Evolutionary conservation across 495 filamentous ascomycete species (phyloP).

Genomic region (Penicillium bovifimosum): DNA sequence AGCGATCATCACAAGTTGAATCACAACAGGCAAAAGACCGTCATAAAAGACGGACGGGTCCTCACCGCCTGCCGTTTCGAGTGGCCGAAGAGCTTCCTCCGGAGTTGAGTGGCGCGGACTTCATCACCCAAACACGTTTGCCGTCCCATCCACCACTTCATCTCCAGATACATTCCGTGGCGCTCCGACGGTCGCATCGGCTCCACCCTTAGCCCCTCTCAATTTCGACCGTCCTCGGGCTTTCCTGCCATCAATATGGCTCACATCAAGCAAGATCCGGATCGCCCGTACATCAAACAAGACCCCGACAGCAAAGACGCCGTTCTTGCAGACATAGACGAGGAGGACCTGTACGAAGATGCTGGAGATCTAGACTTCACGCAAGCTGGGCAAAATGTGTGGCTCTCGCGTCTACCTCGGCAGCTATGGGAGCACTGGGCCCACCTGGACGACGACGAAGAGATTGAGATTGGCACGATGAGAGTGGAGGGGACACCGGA

Average conservation of each 20-base stretch:
- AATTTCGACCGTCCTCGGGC: not conserved
- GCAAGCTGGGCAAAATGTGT: conserved; percentile 52
- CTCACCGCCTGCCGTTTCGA: conserved; percentile 6
- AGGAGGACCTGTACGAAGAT: conserved; percentile 82
- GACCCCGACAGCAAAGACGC: conserved; percentile 55
- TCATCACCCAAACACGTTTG: not conserved
- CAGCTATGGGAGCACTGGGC: conserved; percentile 69
- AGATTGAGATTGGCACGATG: conserved; percentile 70
- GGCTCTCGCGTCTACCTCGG: conserved; percentile 70
- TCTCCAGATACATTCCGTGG: not conserved
- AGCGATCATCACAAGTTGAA: not conserved
- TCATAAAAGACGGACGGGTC: not conserved
- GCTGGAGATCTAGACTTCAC: conserved; percentile 79
- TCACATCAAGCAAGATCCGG: conserved; percentile 27
- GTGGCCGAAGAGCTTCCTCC: conserved; percentile 1
- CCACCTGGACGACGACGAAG: conserved; percentile 53
- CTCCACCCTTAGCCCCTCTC: no score
- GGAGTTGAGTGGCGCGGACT: conserved; percentile 5
- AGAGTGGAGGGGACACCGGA: conserved; percentile 54
- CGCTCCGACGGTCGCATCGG: not conserved
- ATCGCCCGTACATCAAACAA: conserved; percentile 20
- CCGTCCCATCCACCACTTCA: not conserved
- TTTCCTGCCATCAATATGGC: conserved; percentile 17
- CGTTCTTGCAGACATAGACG: conserved; percentile 55
- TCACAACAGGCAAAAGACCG: not conserved